These are phyloP conservation scores for Candida quercuum DNA, from an alignment of 805 yeast genomes.

Conservation along the genomic window DNA sequence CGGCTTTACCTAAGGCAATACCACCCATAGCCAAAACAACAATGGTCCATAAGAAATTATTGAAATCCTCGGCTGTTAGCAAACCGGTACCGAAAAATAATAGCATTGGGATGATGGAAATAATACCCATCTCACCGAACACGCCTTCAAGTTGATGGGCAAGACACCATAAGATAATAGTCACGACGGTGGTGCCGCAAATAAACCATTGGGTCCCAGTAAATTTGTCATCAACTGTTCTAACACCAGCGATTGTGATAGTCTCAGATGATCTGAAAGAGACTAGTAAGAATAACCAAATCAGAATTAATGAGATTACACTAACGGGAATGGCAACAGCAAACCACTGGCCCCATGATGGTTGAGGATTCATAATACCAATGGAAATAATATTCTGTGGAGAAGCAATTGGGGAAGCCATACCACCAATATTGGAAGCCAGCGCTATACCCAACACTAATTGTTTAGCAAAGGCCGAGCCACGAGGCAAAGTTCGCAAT, in stretches of 20 bases:
- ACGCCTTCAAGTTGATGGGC: conserved; percentile 65
- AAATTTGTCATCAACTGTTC: conserved; percentile 58
- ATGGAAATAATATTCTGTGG: conserved; percentile 94
- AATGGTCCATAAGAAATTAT: conserved; percentile 95
- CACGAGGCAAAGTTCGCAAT: conserved; percentile 74
- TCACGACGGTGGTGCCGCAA: conserved; percentile 54
- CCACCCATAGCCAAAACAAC: conserved; percentile 98
- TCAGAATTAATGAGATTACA: conserved; percentile 49
- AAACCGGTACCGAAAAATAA: conserved; percentile 90
- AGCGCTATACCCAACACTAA: conserved; percentile 87
- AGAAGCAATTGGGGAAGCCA: conserved; percentile 95
- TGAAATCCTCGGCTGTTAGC: conserved; percentile 83
- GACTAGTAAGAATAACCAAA: conserved; percentile 69
- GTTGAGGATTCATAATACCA: conserved; percentile 78
- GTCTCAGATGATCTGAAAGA: conserved; percentile 54
- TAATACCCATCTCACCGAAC: conserved; percentile 96
- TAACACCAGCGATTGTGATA: conserved; percentile 41
- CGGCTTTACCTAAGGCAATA: conserved; percentile 91
- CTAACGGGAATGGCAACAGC: conserved; percentile 80
- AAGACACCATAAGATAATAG: conserved; percentile 87
- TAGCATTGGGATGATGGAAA: conserved; percentile 86
- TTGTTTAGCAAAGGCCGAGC: conserved; percentile 74
- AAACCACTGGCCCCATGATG: conserved; percentile 94
- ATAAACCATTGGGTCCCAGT: conserved; percentile 73
- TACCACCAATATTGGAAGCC: conserved; percentile 92